Evolutionary conservation across 495 filamentous ascomycete genomes (phyloP).

Genomic region (Viridothelium virens): DNA sequence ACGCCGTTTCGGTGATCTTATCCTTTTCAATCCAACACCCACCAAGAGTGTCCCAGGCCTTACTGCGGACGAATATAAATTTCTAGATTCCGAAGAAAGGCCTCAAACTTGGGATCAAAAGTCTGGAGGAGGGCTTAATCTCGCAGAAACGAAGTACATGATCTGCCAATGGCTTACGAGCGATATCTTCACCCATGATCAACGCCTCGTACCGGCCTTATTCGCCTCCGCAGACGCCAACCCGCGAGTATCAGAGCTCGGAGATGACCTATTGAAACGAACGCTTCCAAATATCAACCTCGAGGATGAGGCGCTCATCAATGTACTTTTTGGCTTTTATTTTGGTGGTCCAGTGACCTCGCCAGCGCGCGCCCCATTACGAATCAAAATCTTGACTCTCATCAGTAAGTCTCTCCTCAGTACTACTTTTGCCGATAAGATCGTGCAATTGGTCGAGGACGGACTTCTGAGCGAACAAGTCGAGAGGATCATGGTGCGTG

Average conservation of each 20-base stretch:
- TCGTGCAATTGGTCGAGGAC: conserved; percentile 62
- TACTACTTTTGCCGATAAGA: conserved; percentile 55
- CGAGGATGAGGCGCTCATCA: conserved; percentile 58
- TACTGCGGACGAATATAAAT: conserved; percentile 59
- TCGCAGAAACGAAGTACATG: conserved; percentile 59
- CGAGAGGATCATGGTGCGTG: conserved; percentile 35
- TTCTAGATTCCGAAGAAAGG: conserved; percentile 60
- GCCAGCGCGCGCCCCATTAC: conserved; percentile 58
- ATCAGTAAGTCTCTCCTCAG: conserved; percentile 67
- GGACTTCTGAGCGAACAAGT: conserved; percentile 38
- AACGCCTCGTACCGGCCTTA: conserved; percentile 75
- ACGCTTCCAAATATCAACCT: conserved; percentile 55
- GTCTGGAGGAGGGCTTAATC: conserved; percentile 53
- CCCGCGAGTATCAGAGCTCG: conserved; percentile 67
- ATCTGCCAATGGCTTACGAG: conserved; percentile 66
- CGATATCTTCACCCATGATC: conserved; percentile 71
- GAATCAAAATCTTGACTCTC: conserved; percentile 63
- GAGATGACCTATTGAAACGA: conserved; percentile 78
- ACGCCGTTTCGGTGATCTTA: conserved; percentile 67
- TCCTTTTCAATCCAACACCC: conserved; percentile 47
- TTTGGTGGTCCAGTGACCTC: conserved; percentile 46
- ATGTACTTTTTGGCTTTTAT: conserved; percentile 61
- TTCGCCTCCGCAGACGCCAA: conserved; percentile 76
- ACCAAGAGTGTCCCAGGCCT: conserved; percentile 57
- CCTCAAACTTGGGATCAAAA: conserved; percentile 62